Evolutionary conservation across 1,139 yeast genomes (phyloP).

Genomic region (Candida sp.): DNA sequence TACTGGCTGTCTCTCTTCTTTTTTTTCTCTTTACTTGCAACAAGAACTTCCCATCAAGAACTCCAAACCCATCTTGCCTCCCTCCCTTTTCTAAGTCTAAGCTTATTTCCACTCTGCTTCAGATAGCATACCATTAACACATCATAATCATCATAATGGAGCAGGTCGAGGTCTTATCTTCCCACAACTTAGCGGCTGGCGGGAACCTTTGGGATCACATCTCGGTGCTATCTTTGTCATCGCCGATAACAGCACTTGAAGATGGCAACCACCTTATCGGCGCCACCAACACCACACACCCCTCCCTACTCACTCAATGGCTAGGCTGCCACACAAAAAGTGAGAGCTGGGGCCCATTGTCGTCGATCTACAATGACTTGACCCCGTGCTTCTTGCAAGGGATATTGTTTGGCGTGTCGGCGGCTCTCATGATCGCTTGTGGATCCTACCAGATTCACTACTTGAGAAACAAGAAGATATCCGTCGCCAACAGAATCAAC

Average conservation of each 20-base stretch:
- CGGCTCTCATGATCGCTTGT: conserved; percentile 54
- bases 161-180: conserved; percentile 12
- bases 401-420: conserved; percentile 53
- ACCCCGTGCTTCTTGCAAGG: conserved; percentile 90
- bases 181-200: conserved; percentile 7
- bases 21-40: background rate
- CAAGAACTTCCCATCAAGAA: background rate
- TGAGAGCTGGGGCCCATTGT: conserved; percentile 82
- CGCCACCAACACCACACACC: background rate
- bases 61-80: background rate
- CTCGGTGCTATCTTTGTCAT: conserved; percentile 8
- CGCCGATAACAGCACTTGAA: background rate
- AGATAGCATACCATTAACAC: too few species aligned
- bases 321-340: conserved; percentile 17
- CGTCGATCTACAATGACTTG: conserved; percentile 63
- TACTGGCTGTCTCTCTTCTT: background rate
- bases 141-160: conserved; percentile 10
- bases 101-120: too few species aligned
- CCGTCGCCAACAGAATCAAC: conserved; percentile 35
- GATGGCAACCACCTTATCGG: background rate
- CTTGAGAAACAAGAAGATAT: conserved; percentile 34
- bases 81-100: background rate
- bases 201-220: conserved; percentile 14
- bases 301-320: conserved; percentile 12
- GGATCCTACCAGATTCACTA: conserved; percentile 52